Conservation (phyloP, 148 eudicot genomes). For the Mesembryanthemum crystallinum region DNA sequence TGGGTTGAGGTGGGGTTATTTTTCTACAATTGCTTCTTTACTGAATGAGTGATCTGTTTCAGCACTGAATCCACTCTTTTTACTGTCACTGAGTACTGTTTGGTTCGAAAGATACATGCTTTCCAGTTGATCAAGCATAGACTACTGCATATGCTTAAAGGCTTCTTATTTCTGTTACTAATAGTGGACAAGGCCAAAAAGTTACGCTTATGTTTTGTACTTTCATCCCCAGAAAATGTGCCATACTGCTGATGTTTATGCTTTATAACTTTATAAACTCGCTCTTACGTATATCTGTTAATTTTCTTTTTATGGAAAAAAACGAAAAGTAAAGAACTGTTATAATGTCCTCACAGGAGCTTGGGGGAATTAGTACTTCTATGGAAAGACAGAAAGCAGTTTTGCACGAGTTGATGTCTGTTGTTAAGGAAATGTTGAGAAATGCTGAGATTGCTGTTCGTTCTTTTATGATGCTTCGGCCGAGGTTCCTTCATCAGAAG, state of each 20-base stretch:
- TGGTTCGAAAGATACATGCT: neutral
- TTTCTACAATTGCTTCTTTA: too few species aligned
- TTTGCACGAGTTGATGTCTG: constrained; percentile 68
- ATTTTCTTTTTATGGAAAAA: neutral
- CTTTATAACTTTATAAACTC: too few species aligned
- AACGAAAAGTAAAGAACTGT: neutral
- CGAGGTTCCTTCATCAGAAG: constrained; percentile 77
- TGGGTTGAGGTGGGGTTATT: too few species aligned
- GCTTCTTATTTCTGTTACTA: neutral
- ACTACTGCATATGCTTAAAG: neutral
- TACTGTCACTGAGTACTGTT: neutral
- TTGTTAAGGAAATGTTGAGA: constrained; percentile 75
- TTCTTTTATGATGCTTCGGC: constrained; percentile 87
- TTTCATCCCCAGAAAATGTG: neutral
- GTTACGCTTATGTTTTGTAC: neutral
- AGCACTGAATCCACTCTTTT: neutral
- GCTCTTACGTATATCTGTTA: neutral
- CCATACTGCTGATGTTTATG: neutral
- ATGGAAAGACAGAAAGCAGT: constrained; percentile 89
- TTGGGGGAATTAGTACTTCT: constrained; percentile 72
- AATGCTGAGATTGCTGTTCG: constrained; percentile 83
- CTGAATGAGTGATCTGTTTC: too few species aligned
- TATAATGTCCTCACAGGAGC: constrained; percentile 51
- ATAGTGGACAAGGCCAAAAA: neutral
- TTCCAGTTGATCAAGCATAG: neutral